Conservation (phyloP, 2,329 filamentous ascomycete genomes). For the Lecanicillium sp. region DNA sequence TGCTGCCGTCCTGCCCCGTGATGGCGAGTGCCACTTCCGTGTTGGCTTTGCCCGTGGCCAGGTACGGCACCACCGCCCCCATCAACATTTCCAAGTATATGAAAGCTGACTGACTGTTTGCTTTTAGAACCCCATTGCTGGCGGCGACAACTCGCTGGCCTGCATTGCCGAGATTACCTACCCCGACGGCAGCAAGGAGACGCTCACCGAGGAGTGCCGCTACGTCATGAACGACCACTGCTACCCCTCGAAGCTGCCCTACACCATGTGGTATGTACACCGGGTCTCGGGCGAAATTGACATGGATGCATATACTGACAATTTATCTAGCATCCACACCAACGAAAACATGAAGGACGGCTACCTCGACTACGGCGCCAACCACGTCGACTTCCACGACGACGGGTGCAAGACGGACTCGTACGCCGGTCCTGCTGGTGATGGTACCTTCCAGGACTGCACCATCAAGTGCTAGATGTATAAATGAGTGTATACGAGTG, state of each 20-base stretch:
- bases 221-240: constrained; percentile 10
- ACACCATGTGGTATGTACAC: background rate
- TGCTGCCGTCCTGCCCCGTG: background rate
- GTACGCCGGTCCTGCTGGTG: background rate
- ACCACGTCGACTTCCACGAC: constrained; percentile 11
- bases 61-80: background rate
- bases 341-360: constrained; percentile 10
- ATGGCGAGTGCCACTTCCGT: background rate
- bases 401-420: constrained; percentile 10
- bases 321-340: background rate
- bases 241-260: constrained; percentile 7
- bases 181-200: constrained; percentile 5
- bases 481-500: too few species aligned
- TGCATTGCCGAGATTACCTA: constrained; percentile 2
- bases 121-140: constrained; percentile 2
- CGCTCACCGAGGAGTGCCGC: constrained; percentile 5
- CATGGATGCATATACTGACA: background rate
- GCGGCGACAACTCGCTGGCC: constrained; percentile 5
- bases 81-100: background rate
- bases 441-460: constrained; percentile 1
- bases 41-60: constrained; percentile 4
- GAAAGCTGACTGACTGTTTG: background rate
- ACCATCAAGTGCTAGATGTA: too few species aligned
- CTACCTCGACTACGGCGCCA: constrained; percentile 8
- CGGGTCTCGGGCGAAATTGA: too few species aligned